phyloP scores from a whole-genome alignment of 2,329 filamentous ascomycete genomes.

The Monilinia laxa region DNA sequence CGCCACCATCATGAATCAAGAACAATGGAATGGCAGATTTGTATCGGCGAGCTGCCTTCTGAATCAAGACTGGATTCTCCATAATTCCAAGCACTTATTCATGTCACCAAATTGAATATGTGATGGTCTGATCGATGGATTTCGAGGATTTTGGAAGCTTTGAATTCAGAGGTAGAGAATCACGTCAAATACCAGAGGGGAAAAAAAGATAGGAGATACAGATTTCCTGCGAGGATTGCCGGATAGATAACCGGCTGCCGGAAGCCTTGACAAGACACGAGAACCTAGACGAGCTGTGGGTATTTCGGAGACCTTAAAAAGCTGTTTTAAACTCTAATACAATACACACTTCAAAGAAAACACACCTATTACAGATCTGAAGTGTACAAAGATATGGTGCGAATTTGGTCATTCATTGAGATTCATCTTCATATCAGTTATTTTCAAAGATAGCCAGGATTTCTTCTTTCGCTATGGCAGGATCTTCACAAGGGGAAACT shows the following conservation, averaged over 20 bases:
- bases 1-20: conserved; percentile 19
- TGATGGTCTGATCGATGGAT: neutral
- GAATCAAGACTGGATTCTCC: conserved; percentile 9
- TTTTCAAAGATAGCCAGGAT: neutral
- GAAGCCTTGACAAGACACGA: neutral
- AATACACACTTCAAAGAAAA: neutral
- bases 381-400: neutral
- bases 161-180: neutral
- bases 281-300: neutral
- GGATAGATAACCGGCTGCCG: neutral
- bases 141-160: too few relatives aligned
- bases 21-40: conserved; percentile 18
- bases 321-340: neutral
- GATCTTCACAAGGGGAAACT: neutral
- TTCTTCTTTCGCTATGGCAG: neutral
- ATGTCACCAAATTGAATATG: neutral
- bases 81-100: neutral
- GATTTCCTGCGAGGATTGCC: neutral
- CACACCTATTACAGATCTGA: neutral
- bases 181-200: neutral
- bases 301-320: neutral
- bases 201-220: neutral
- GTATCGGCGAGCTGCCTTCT: conserved; percentile 12
- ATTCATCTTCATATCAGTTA: neutral
- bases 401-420: neutral